phyloP scores from a whole-genome alignment of 2,329 filamentous ascomycete species.

The Scedosporium aurantiacum region DNA sequence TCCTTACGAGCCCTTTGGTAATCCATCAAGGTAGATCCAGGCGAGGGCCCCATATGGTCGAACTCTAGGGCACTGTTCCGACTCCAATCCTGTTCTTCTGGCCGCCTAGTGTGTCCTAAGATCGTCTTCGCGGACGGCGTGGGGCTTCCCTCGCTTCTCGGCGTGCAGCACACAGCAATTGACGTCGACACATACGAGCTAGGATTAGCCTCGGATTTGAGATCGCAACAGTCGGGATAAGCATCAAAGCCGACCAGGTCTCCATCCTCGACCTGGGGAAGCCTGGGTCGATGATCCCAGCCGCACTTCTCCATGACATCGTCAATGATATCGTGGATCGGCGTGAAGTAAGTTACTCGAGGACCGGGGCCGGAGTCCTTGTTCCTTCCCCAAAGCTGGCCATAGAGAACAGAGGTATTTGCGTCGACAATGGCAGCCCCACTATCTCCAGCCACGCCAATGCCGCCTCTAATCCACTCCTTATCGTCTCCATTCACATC shows the following conservation, averaged over 20 bases:
- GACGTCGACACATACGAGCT: background rate
- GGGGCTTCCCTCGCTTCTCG: background rate
- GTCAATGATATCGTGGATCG: conserved; percentile 31
- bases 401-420: conserved; percentile 26
- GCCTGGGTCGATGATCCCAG: conserved; percentile 24
- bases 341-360: conserved; percentile 31
- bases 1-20: background rate
- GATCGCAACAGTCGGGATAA: background rate
- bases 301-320: conserved; percentile 34
- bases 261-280: conserved; percentile 22
- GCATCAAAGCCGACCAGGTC: background rate
- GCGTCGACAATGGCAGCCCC: conserved; percentile 32
- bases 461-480: conserved; percentile 32
- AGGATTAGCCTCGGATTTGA: background rate
- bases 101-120: background rate
- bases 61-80: background rate
- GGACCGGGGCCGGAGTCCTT: conserved; percentile 30
- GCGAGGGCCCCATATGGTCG: background rate
- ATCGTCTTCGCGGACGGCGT: background rate
- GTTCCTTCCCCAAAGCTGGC: conserved; percentile 34
- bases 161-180: background rate
- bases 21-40: background rate
- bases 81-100: background rate
- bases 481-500: conserved; percentile 26
- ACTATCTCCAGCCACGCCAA: conserved; percentile 33